phyloP scores from a whole-genome alignment of 2,329 filamentous ascomycete species.

The Gnomoniopsis sp. region DNA sequence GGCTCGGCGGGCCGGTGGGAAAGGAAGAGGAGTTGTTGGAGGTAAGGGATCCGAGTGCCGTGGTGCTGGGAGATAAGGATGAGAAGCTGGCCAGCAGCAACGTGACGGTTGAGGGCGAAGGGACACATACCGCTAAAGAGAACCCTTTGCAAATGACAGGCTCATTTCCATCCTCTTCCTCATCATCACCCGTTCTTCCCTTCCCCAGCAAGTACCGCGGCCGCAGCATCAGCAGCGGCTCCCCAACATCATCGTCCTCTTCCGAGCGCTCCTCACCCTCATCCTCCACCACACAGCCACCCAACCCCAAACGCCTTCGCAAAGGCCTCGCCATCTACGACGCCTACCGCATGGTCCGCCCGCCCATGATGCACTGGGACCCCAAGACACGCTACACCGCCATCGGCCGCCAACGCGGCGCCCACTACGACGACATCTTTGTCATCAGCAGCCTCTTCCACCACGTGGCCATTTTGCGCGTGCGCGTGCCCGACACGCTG shows the following conservation, averaged over 20 bases:
- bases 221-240: background rate
- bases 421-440: constrained; percentile 57
- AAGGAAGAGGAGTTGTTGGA: constrained; percentile 46
- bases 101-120: background rate
- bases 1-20: constrained; percentile 59
- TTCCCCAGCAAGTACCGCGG: background rate
- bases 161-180: too few relatives aligned
- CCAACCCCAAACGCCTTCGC: constrained; percentile 44
- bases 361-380: constrained; percentile 58
- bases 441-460: constrained; percentile 60
- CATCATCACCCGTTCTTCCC: background rate
- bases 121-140: background rate
- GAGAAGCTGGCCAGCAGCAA: constrained; percentile 24
- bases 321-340: constrained; percentile 59
- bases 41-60: constrained; percentile 31
- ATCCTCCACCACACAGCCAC: constrained; percentile 25
- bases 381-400: constrained; percentile 54
- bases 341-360: constrained; percentile 59
- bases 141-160: background rate
- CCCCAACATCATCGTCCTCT: too few relatives aligned
- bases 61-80: constrained; percentile 45
- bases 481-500: constrained; percentile 53
- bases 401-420: constrained; percentile 48
- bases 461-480: constrained; percentile 55
- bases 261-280: background rate